phyloP scores from a whole-genome alignment of 148 eudicot species.

The Gaultheria prostrata region DNA sequence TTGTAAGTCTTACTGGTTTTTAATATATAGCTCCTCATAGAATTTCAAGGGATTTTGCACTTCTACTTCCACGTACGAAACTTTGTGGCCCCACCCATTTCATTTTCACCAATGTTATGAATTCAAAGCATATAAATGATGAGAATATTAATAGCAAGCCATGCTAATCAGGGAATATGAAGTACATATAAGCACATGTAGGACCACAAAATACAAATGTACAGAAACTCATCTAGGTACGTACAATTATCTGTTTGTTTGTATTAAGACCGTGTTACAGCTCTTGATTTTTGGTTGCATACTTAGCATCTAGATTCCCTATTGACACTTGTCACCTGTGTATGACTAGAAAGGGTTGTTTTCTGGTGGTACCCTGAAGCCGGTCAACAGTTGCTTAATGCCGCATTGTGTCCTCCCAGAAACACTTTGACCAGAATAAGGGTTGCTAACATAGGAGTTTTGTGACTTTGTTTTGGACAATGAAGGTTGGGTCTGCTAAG shows the following conservation, averaged over 20 bases:
- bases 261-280: not conserved
- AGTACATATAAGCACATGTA: not conserved
- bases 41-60: not conserved
- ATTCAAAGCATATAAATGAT: not conserved
- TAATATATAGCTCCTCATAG: not conserved
- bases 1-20: not conserved
- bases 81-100: not conserved
- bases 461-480: not conserved
- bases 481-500: not conserved
- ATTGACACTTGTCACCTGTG: not conserved
- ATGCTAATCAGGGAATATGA: not conserved
- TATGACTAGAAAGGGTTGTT: not conserved
- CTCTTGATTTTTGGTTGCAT: not conserved
- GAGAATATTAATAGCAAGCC: not conserved
- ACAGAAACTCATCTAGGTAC: not conserved
- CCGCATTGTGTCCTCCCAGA: not conserved
- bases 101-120: not conserved
- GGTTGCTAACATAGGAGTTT: not conserved
- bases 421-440: not conserved
- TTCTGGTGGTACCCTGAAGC: slow-evolving; percentile 1
- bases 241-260: not conserved
- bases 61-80: not conserved
- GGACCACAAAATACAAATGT: not conserved
- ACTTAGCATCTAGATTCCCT: not conserved
- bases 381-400: not conserved